Evolutionary conservation across 1,139 yeast genomes (phyloP), one percentile per base, ranked within the genome.

Genomic region (Sugiyamaella neomexicana): DNA sequence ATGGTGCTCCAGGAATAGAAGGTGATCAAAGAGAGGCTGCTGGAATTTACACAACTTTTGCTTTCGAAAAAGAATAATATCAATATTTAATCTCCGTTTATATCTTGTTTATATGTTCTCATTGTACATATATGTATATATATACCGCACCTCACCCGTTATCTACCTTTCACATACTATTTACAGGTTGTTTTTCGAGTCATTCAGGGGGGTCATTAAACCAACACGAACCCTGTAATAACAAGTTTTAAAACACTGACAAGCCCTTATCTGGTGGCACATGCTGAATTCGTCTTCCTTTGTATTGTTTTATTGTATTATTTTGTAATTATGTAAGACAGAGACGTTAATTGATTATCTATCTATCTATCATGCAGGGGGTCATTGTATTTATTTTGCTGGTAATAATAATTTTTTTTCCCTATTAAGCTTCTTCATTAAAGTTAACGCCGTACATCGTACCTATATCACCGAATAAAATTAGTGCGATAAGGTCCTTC

Each of bases 21-120:
- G 96, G 96, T 0, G 89, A 83, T 46, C 96, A 93, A 67, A 80
- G 89, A 58, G 98, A 93, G 67, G 96, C 96, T n/a, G 80, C 86
- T 51, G 89, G 90, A 10, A 85, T 89, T 62, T 89, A 89, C 67
- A 70, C 84, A 48, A 89, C 90, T 0, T 89, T 89, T 73, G 93
- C 86, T 1, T 89, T 89, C 67, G 85, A 82, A 59, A 86, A 85
- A 67, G 69, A 23, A 9, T 41, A 37, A 34, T 9, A 2, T 20
- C 36, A 37, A 34, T 9, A 2, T 20, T 10, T 13, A 5, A 10
- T 10, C 3, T 31, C 12, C 13, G 36, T 13, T n/a, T 34, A 12
- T n/a, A 15, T 38, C 27, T 17, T 17, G 17, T 38, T 17, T 32
- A 2, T 34, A 34, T 12, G 16, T 12, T 29, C 34, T 29, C 34